Evolutionary conservation across 305 asterid genomes (phyloP).

Genomic region (Petunia hybrid): DNA sequence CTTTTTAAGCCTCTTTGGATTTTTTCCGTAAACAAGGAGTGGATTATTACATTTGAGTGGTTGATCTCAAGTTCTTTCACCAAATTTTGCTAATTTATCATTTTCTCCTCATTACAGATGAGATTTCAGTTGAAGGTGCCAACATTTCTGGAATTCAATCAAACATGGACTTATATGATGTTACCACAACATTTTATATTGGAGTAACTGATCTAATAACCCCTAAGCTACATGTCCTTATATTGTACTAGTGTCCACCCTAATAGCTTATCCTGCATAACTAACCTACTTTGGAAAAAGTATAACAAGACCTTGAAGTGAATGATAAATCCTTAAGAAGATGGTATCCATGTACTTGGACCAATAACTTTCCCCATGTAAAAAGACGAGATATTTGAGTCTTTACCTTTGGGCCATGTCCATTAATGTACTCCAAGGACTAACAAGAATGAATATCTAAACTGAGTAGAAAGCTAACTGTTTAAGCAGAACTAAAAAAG

Average conservation of each 20-base stretch:
- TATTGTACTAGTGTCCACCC: background rate
- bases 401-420: background rate
- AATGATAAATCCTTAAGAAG: background rate
- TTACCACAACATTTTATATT: slow-evolving; percentile 2
- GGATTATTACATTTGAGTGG: background rate
- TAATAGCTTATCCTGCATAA: background rate
- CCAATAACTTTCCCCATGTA: slow-evolving; percentile 7
- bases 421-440: slow-evolving; percentile 3
- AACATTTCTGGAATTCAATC: background rate
- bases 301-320: background rate
- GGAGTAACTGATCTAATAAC: slow-evolving; percentile 10
- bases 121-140: background rate
- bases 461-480: background rate
- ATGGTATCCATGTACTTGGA: background rate
- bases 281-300: slow-evolving; percentile 7
- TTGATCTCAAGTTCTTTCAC: background rate
- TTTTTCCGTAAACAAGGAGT: too few species aligned
- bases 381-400: background rate
- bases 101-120: background rate
- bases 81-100: background rate
- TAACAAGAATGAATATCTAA: background rate
- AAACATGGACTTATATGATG: background rate
- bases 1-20: too few species aligned
- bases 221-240: background rate
- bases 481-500: background rate